Percentiles rank a stretch among this genome's conserved stretches.
phyloP scores from a whole-genome alignment of 306 rosid species.

The Mimosa bimucronata region DNA sequence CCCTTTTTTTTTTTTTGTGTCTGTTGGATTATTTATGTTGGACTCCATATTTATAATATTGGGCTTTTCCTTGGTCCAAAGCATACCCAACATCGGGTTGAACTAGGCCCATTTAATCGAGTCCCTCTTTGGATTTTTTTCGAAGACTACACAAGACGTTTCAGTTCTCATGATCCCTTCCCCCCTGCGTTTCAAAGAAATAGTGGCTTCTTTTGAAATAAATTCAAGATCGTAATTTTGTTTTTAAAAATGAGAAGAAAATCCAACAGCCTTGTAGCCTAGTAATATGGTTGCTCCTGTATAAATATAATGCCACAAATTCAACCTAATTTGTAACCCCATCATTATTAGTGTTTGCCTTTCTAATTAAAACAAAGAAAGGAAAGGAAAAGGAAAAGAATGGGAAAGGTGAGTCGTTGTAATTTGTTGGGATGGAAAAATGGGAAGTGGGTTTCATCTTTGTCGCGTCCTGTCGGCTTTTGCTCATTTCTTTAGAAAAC shows the following conservation, averaged over 20 bases:
- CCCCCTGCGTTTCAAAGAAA: too few species aligned
- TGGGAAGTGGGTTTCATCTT: slow-evolving; percentile 22
- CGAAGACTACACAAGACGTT: too few species aligned
- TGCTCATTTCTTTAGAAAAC: not conserved
- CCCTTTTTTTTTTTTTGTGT: not conserved
- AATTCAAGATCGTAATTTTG: too few species aligned
- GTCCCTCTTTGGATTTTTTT: not conserved
- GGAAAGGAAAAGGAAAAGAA: too few species aligned
- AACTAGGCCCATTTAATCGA: not conserved
- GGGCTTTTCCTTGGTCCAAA: not conserved
- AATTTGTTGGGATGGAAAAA: not conserved
- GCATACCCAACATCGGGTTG: not conserved
- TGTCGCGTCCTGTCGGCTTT: slow-evolving; percentile 51
- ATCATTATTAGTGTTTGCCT: too few species aligned
- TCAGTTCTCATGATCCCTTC: not conserved
- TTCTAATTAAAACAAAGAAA: too few species aligned
- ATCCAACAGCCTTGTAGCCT: too few species aligned
- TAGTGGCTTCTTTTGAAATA: too few species aligned
- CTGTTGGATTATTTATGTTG: not conserved
- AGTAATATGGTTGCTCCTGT: too few species aligned
- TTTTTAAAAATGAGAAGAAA: too few species aligned
- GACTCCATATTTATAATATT: not conserved
- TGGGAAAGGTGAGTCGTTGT: not conserved
- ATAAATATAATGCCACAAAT: too few species aligned
- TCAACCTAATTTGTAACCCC: too few species aligned